These are phyloP conservation scores for Verbena officinalis DNA, from an alignment of 257 asterid species.

Conservation along the genomic window DNA sequence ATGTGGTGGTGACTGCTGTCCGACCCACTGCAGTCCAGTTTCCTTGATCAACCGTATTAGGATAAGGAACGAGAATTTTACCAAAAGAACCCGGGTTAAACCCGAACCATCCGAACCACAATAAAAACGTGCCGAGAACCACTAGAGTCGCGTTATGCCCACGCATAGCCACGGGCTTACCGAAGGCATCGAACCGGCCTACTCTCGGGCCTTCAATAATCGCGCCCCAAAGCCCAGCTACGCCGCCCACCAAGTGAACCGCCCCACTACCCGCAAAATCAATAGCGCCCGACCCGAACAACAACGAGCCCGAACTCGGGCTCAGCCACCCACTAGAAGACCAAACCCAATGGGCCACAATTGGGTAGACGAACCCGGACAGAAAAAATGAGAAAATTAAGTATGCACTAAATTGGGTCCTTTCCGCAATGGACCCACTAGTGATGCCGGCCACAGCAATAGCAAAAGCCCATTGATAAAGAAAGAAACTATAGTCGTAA, in stretches of 20 bases:
- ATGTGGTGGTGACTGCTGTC: conserved; percentile 52
- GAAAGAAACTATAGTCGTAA: conserved; percentile 54
- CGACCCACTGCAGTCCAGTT: conserved; percentile 57
- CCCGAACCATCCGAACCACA: conserved; percentile 74
- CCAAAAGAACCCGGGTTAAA: conserved; percentile 59
- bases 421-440: conserved; percentile 68
- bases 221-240: conserved; percentile 65
- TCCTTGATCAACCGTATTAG: conserved; percentile 36
- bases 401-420: conserved; percentile 65
- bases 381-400: conserved; percentile 58
- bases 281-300: conserved; percentile 58
- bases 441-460: conserved; percentile 75
- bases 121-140: conserved; percentile 53
- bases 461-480: conserved; percentile 67
- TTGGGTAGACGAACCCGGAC: conserved; percentile 64
- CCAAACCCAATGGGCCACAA: conserved; percentile 71
- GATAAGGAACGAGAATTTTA: conserved; percentile 51
- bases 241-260: conserved; percentile 59
- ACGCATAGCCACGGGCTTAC: conserved; percentile 45
- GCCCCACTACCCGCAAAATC: conserved; percentile 67
- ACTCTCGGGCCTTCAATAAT: conserved; percentile 57
- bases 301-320: conserved; percentile 28
- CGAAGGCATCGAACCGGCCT: conserved; percentile 59
- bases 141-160: conserved; percentile 62
- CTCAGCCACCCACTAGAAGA: conserved; percentile 57